Conservation (phyloP, 495 filamentous ascomycete species). For the Penicillium herquei region DNA sequence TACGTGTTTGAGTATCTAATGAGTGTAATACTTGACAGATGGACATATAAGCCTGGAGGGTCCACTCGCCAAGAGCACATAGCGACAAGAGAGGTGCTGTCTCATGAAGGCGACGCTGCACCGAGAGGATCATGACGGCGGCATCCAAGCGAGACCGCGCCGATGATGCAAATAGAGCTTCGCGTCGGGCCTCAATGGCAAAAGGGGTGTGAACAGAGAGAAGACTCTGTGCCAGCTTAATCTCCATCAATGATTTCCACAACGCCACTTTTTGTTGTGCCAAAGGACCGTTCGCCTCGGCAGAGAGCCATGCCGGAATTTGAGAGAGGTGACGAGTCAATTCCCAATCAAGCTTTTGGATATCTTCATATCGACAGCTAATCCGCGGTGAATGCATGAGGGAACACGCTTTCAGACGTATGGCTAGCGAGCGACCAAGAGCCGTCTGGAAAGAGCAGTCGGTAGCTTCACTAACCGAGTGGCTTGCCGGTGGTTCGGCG, state of each 20-base stretch:
- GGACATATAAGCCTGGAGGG: slow-evolving; percentile 37
- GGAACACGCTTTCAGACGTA: slow-evolving; percentile 36
- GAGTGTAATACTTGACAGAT: slow-evolving; percentile 39
- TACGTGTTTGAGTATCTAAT: slow-evolving; percentile 10
- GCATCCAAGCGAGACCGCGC: slow-evolving; percentile 38
- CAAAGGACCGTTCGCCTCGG: slow-evolving; percentile 22
- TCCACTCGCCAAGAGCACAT: slow-evolving; percentile 41
- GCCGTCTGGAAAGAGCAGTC: slow-evolving; percentile 39
- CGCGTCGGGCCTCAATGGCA: slow-evolving; percentile 37
- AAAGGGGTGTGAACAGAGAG: slow-evolving; percentile 45
- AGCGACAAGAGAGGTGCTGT: slow-evolving; percentile 36
- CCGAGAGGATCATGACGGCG: slow-evolving; percentile 39
- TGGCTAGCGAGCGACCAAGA: slow-evolving; percentile 32
- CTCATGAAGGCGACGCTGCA: slow-evolving; percentile 35
- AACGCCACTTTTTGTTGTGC: slow-evolving; percentile 33
- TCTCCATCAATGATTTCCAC: slow-evolving; percentile 35
- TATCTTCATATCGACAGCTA: slow-evolving; percentile 45
- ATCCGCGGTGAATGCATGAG: slow-evolving; percentile 45
- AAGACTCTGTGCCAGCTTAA: slow-evolving; percentile 35
- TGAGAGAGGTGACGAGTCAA: slow-evolving; percentile 35
- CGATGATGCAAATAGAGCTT: slow-evolving; percentile 39
- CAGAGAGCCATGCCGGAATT: slow-evolving; percentile 31
- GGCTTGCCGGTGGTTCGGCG: slow-evolving; percentile 30
- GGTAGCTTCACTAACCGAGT: slow-evolving; percentile 33
- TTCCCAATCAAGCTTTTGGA: slow-evolving; percentile 43